Base-by-base conservation (phyloP, 306 rosid genomes). In the peach (Prunus persica) region DNA sequence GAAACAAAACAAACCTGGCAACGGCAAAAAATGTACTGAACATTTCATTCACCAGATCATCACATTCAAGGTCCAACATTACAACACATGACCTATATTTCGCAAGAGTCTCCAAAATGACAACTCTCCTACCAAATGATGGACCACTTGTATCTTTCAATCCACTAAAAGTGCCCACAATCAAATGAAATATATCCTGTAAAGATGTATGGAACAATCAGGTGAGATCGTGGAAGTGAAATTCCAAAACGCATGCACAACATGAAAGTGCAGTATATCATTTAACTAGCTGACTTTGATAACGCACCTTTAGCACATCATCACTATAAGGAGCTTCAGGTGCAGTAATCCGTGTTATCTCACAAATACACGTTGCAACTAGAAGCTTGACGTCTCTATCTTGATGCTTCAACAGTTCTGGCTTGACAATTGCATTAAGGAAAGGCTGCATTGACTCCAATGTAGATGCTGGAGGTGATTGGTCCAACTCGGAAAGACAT, bases 21-120 rank as follows among this genome's bases (percentile, higher is more conserved):
- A 91, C 98, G 0, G 86, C 83, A 61, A 96, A 80, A 87, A 96
- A 96, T 52, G 91, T 89, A 84, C 84, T 83, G 91, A 96, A 91
- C 96, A 96, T 96, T 78, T 91, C 97, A 79, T 86, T 86, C 78
- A 96, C 99, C 85, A 96, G 83, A 80, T 89, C 97, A 80, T 93
- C 88, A 78, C 99, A 96, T 86, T 96, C 99, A 65, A 96, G 99
- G 83, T 96, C 99, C 86, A 96, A 81, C 98, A 96, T 96, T 76
- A 96, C 99, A 76, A 96, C 99, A 63, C 99, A 96, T 11, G 99
- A 96, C 87, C 99, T 96, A 86, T 96, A 96, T 70, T 85, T 92
- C 55, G 99, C 98, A 65, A 96, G 90, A 72, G 99, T 96, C 93
- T 96, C 99, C 93, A 96, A 83, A 81, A 96, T 96, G 77, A 86